Base-by-base conservation (phyloP, 257 asterid genomes). In the Sherardia arvensis region DNA sequence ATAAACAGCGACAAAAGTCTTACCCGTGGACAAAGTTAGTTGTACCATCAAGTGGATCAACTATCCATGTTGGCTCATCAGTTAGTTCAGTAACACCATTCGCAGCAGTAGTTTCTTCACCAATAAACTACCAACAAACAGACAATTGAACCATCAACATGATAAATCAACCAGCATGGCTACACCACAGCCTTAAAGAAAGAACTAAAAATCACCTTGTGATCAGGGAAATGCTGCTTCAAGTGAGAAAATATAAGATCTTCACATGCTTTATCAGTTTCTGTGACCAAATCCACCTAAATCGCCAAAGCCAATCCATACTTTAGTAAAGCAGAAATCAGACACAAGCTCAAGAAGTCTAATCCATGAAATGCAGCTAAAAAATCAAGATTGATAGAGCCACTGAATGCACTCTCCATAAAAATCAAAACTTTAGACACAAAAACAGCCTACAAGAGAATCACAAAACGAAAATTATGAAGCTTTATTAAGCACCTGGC, bases 51-150 rank as follows among this genome's bases (percentile, higher is more conserved):
- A 90, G 74, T 47, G 99, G 99, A 79, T 92, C 99, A 72, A 89
- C 99, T 56, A 92, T 81, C 99, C 99, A 92, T 66, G 97, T 92
- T 34, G 99, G 97, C 58, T 85, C 95, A 63, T 87, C 92, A 14
- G 97, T 93, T 79, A 93, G 80, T 75, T 76, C 88, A 59, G 84
- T 69, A 45, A 32, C 75, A 12, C 97, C 97, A 69, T 18, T 66
- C 64, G 97, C 90, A 80, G 97, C 96, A 32, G 97, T 87, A 5
- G 95, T 93, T 78, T 93, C 99, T 81, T 93, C 97, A 64, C 99
- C 97, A 62, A 93, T 93, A 82, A 90, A 85, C 97, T 93, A 67
- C 62, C 20, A 66, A 3, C 17, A 7, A 38, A 47, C 32, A 69
- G 47, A 73, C 14, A 49, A 20, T 49, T 49, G 26, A 49, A 49